Evolutionary conservation across 495 filamentous ascomycete genomes (phyloP).

Genomic region (Pseudevernia furfuracea): DNA sequence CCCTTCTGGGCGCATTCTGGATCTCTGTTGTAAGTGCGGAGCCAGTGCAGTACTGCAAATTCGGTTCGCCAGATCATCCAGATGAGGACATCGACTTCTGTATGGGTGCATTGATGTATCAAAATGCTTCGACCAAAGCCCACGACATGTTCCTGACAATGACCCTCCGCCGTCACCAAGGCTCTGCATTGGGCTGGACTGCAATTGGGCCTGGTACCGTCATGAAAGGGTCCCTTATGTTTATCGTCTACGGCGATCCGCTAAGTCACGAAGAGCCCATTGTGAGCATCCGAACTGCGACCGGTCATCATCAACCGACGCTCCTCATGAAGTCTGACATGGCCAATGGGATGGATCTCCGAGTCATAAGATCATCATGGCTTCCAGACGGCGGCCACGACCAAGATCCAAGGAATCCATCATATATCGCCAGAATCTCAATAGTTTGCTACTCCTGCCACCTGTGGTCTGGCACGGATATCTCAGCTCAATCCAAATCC

Average conservation of each 20-base stretch:
- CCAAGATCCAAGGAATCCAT: neutral
- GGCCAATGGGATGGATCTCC: neutral
- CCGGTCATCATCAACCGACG: slow-evolving; percentile 27
- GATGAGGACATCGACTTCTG: slow-evolving; percentile 28
- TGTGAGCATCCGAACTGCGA: slow-evolving; percentile 31
- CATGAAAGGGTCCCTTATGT: slow-evolving; percentile 30
- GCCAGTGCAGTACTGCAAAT: slow-evolving; percentile 28
- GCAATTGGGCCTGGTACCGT: slow-evolving; percentile 28
- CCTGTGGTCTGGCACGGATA: slow-evolving; percentile 15
- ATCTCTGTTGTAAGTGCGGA: slow-evolving; percentile 3
- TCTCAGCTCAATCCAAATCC: slow-evolving; percentile 17
- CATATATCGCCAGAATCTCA: slow-evolving; percentile 21
- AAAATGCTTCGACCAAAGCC: slow-evolving; percentile 24
- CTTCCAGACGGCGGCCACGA: neutral
- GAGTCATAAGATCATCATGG: slow-evolving; percentile 7
- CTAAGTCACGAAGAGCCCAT: slow-evolving; percentile 21
- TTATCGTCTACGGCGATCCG: slow-evolving; percentile 32
- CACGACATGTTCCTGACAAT: slow-evolving; percentile 26
- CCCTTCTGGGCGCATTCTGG: slow-evolving; percentile 4
- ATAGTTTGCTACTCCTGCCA: slow-evolving; percentile 27
- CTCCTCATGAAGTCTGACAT: slow-evolving; percentile 10
- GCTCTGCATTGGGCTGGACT: slow-evolving; percentile 26
- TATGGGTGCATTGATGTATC: slow-evolving; percentile 20
- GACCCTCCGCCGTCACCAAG: slow-evolving; percentile 16
- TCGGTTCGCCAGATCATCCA: slow-evolving; percentile 16